Evolutionary conservation across 2,329 filamentous ascomycete genomes (phyloP).

Genomic region (Alternaria sp.): DNA sequence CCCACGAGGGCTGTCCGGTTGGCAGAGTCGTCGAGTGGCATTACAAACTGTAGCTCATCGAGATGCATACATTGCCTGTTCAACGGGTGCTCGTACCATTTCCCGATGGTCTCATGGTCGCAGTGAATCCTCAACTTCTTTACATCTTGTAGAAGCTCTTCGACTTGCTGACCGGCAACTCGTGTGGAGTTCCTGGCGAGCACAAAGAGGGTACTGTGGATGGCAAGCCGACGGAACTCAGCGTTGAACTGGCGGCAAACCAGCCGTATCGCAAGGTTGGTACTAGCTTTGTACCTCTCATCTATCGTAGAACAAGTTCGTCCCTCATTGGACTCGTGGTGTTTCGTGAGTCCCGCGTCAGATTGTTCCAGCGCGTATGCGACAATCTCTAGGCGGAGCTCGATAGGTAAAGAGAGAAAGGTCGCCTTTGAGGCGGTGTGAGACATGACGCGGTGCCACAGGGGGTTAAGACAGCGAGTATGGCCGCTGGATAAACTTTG

Average conservation of each 20-base stretch:
- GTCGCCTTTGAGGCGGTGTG: not conserved
- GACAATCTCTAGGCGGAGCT: conserved; percentile 46
- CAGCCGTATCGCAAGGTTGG: conserved; percentile 42
- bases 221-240: conserved; percentile 46
- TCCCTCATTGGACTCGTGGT: not conserved
- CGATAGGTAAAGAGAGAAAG: conserved; percentile 44
- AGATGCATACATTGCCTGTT: conserved; percentile 37
- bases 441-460: not conserved
- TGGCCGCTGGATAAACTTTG: not conserved
- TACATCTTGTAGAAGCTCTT: conserved; percentile 28
- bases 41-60: conserved; percentile 32
- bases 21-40: conserved; percentile 9
- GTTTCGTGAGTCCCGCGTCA: conserved; percentile 30
- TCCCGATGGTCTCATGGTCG: conserved; percentile 30
- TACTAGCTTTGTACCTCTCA: conserved; percentile 14
- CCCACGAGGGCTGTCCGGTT: conserved; percentile 41
- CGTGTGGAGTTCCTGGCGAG: conserved; percentile 15
- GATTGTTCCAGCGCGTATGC: conserved; percentile 26
- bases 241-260: conserved; percentile 47
- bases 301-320: not conserved
- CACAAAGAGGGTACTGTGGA: conserved; percentile 45
- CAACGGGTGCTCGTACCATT: conserved; percentile 44
- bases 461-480: not conserved
- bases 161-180: conserved; percentile 30
- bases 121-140: conserved; percentile 40